Evolutionary conservation across 192 early-diverging fungal species (phyloP), one percentile per base, ranked within the genome.

Genomic region (Phlyctochytrium bullatum): DNA sequence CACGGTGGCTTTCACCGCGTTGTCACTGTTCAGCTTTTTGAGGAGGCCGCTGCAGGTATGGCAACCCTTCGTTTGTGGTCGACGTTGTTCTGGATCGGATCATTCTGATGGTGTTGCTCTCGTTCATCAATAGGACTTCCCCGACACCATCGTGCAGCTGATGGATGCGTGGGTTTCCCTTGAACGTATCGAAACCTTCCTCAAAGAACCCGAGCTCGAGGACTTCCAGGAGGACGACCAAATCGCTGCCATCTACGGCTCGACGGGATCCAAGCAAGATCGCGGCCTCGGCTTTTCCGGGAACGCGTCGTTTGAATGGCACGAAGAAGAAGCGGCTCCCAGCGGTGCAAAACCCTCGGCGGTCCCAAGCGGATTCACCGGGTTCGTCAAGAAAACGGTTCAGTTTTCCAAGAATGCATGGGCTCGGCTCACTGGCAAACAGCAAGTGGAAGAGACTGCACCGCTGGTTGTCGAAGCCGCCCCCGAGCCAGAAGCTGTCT

Each of bases 11-110:
- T 87, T 87, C 63, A 81, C 81, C 0, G 70, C 70, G 25, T 76
- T 87, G 62, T 78, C 80, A 0, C 62, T 88, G 1, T 88, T 87
- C 68, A 75, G 75, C 0, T 78, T 87, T 78, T 67, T 88, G 2
- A 73, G 73, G 23, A 73, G 71, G 20, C 86, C 86, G 3, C 65
- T 86, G 14, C 65, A 60, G 31, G 64, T 60, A 47, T 14, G n/a
- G 12, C 40, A n/a, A 14, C 12, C 40, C n/a, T 10, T 50, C n/a
- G n/a, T 50, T 50, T 10, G n/a, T n/a, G n/a, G n/a, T n/a, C n/a
- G n/a, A n/a, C n/a, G n/a, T n/a, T n/a, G n/a, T n/a, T n/a, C n/a
- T n/a, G n/a, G n/a, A n/a, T n/a, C n/a, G n/a, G n/a, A n/a, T n/a
- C n/a, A n/a, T n/a, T n/a, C n/a, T n/a, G n/a, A n/a, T n/a, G n/a